Evolutionary conservation across 2,329 filamentous ascomycete species (phyloP).

Genomic region (Xylariaceae sp.): DNA sequence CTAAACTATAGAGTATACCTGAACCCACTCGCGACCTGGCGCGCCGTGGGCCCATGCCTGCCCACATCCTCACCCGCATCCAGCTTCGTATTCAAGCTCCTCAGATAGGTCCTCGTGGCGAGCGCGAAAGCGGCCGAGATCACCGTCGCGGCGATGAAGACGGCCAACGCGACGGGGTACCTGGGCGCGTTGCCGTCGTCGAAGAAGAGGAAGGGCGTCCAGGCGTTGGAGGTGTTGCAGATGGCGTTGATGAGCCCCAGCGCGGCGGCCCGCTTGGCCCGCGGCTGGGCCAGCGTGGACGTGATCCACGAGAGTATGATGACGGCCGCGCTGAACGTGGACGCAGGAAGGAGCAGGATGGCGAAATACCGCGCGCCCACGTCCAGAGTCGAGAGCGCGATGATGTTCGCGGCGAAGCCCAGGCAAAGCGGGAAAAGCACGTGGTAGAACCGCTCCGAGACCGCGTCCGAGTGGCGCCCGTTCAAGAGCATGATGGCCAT

Average conservation of each 20-base stretch:
- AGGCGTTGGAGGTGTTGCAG: conserved; percentile 29
- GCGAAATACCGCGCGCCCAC: conserved; percentile 36
- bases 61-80: conserved; percentile 23
- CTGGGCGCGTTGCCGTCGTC: conserved; percentile 22
- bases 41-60: conserved; percentile 26
- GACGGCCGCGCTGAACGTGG: conserved; percentile 22
- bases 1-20: conserved; percentile 22
- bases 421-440: conserved; percentile 24
- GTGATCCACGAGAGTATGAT: conserved; percentile 29
- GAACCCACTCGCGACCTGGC: conserved; percentile 26
- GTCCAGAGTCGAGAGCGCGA: conserved; percentile 33
- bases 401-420: conserved; percentile 27
- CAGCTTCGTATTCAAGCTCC: conserved; percentile 25
- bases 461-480: conserved; percentile 28
- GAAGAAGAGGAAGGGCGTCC: conserved; percentile 27
- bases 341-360: conserved; percentile 36
- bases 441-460: conserved; percentile 26
- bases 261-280: conserved; percentile 21
- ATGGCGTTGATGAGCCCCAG: conserved; percentile 28
- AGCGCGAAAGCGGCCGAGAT: conserved; percentile 26
- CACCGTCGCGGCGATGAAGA: conserved; percentile 25
- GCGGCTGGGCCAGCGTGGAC: conserved; percentile 22
- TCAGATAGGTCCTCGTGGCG: conserved; percentile 24
- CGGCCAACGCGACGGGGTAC: conserved; percentile 25
- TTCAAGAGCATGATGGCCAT: conserved; percentile 29